Evolutionary conservation across 2,329 filamentous ascomycete species (phyloP).

Genomic region (Hypomyces rosellus): DNA sequence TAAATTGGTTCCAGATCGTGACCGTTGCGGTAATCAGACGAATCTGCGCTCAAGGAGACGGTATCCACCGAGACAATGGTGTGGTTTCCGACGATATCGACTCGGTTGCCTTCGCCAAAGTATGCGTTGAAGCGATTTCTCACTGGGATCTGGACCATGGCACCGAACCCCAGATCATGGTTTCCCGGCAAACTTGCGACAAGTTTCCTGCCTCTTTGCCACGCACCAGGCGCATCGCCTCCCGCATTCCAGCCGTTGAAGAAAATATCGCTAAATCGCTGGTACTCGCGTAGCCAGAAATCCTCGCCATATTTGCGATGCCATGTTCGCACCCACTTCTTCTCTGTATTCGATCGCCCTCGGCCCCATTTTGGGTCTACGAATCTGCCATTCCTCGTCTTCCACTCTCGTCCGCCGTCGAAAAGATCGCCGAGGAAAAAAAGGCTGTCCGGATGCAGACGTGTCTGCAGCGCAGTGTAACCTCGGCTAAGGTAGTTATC

Average conservation of each 20-base stretch:
- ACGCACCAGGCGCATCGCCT: constrained; percentile 46
- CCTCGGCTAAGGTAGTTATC: constrained; percentile 85
- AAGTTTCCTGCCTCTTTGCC: constrained; percentile 65
- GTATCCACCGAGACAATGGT: constrained; percentile 89
- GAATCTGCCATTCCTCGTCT: constrained; percentile 57
- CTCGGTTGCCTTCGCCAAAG: constrained; percentile 85
- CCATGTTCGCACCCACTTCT: constrained; percentile 55
- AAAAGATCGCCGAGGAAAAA: constrained; percentile 93
- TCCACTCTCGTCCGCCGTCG: constrained; percentile 94
- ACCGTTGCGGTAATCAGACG: constrained; percentile 43
- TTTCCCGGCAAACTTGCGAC: constrained; percentile 87
- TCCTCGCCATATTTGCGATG: constrained; percentile 69
- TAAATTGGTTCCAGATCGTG: constrained; percentile 60
- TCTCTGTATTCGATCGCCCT: constrained; percentile 45
- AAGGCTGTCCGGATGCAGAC: constrained; percentile 76
- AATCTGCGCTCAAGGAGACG: constrained; percentile 73
- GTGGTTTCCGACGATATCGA: constrained; percentile 91
- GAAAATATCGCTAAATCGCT: constrained; percentile 81
- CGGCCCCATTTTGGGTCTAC: constrained; percentile 54
- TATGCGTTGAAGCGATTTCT: constrained; percentile 78
- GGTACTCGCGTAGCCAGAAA: constrained; percentile 84
- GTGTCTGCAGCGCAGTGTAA: constrained; percentile 69
- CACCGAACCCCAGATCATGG: constrained; percentile 88
- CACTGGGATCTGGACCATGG: constrained; percentile 73
- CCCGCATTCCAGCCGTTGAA: constrained; percentile 60